Evolutionary conservation across 192 early-diverging fungal genomes (phyloP).

Genomic region (Umbelopsis sp.): DNA sequence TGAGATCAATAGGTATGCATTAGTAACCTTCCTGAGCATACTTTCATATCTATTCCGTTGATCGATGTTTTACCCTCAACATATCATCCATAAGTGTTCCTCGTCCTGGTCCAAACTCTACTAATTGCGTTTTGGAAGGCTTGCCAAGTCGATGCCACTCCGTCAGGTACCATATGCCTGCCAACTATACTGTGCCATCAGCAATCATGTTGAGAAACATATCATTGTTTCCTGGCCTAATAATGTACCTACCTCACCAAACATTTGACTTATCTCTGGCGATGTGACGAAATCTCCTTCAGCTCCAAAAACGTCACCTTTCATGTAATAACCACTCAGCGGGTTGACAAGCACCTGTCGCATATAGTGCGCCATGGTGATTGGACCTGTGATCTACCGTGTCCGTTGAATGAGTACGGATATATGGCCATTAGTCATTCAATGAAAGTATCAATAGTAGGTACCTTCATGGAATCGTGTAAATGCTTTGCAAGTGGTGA

Average conservation of each 20-base stretch:
- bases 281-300: conserved; percentile 95
- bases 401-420: no score
- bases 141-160: conserved; percentile 77
- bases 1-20: no score
- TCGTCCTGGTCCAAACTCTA: conserved; percentile 90
- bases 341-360: conserved; percentile 85
- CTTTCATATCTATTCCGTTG: no score
- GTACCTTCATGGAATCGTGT: conserved; percentile 55
- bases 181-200: conserved; percentile 43
- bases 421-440: no score
- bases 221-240: not conserved
- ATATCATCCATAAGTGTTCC: conserved; percentile 95
- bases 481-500: conserved; percentile 61
- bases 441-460: not conserved
- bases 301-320: conserved; percentile 85
- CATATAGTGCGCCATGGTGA: conserved; percentile 89
- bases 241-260: conserved; percentile 76
- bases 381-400: conserved; percentile 62
- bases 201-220: not conserved
- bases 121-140: conserved; percentile 57
- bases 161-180: conserved; percentile 88
- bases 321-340: conserved; percentile 92
- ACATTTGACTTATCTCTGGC: conserved; percentile 98
- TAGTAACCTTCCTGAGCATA: no score
- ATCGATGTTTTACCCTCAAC: conserved; percentile 62